Base-by-base conservation (phyloP, 345 rosid species). In the Cardamine occulta region DNA sequence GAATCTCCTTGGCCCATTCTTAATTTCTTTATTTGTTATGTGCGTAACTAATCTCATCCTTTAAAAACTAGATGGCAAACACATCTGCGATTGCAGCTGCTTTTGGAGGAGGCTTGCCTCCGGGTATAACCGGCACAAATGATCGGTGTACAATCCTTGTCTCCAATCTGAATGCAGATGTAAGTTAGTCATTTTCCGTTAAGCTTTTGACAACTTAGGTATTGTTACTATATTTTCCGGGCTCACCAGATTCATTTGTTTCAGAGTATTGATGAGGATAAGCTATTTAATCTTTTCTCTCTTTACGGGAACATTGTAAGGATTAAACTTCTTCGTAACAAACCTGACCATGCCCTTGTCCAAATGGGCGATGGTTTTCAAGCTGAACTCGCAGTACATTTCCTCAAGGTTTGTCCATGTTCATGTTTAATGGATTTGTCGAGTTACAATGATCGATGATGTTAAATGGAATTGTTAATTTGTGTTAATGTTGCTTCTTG, bases 281-380 rank as follows among this genome's bases (percentile, higher is more conserved):
- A 95, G 84, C 96, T 95, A 69, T 95, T 95, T 80, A 92, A 95
- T 80, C 82, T 95, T 26, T 95, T 95, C 78, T 95, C 99, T 35
- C 89, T 95, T 39, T 95, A 95, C 62, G 99, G 99, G 64, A 95
- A 95, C 81, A 95, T 95, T 74, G 85, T 89, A 79, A 88, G 97
- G 69, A 93, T 95, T 55, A 95, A 95, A 77, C 85, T 90, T 83
- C 96, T 95, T 45, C 98, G 89, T 49, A 92, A 90, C 80, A 95
- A 95, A 81, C 97, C 98, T 9, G 99, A 95, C 76, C 99, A 95
- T 79, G 99, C 99, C 13, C 94, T 95, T 35, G 88, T 95, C 79
- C 97, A 95, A 88, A 88, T 95, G 99, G 98, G 93, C 2, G 99
- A 95, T 73, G 99, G 99, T 55, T 90, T 95, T 76, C 99, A 93